Evolutionary conservation across 495 filamentous ascomycete genomes (phyloP).

Genomic region (Acidiella bohemica): DNA sequence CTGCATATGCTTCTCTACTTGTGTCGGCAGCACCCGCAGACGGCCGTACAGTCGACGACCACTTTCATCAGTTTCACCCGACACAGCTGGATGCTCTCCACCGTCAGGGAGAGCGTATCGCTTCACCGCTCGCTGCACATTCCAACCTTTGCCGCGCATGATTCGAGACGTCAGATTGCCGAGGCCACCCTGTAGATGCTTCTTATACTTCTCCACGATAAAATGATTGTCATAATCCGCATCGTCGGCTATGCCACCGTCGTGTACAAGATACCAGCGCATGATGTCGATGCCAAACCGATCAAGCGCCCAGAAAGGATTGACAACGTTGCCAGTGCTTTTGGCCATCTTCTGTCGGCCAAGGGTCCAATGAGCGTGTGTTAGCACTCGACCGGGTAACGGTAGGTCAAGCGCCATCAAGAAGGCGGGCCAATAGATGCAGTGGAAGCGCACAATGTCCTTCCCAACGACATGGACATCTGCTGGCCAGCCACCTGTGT

Average conservation of each 20-base stretch:
- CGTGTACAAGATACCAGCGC: constrained; percentile 71
- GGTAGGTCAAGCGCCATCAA: constrained; percentile 79
- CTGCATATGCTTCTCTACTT: constrained; percentile 47
- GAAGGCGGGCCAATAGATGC: constrained; percentile 95
- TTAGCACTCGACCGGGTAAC: constrained; percentile 66
- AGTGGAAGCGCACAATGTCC: constrained; percentile 91
- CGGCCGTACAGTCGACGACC: not conserved
- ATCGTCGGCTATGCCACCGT: constrained; percentile 62
- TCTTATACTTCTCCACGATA: constrained; percentile 67
- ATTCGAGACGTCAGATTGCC: constrained; percentile 69
- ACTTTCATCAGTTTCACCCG: not conserved
- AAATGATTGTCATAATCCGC: constrained; percentile 68
- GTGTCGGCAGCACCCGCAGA: constrained; percentile 21
- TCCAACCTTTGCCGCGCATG: constrained; percentile 52
- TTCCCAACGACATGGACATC: constrained; percentile 90
- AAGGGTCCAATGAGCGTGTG: constrained; percentile 92
- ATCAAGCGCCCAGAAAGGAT: constrained; percentile 83
- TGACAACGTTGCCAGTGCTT: constrained; percentile 85
- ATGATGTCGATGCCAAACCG: constrained; percentile 77
- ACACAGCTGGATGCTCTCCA: not conserved
- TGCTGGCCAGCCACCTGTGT: constrained; percentile 65
- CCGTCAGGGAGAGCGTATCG: constrained; percentile 22
- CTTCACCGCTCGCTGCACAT: constrained; percentile 41
- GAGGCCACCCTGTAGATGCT: constrained; percentile 53
- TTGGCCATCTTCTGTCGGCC: constrained; percentile 88